Conservation (phyloP, 257 asterid genomes). For the Lycium barbarum region DNA sequence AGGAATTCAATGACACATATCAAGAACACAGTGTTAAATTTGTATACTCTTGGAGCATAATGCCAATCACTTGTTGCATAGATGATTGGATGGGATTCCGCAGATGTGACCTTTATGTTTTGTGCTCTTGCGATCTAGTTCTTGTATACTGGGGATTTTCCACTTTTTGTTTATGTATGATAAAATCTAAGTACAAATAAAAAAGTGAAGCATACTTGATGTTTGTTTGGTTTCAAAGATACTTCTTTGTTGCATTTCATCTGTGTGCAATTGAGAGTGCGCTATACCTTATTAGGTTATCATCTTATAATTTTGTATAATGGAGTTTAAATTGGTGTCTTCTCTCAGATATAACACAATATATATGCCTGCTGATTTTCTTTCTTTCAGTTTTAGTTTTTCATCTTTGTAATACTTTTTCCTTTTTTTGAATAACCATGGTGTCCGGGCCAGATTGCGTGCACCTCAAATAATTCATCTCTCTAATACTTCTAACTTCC, state of each 20-base stretch:
- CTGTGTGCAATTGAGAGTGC: constrained; percentile 3
- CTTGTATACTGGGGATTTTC: not conserved
- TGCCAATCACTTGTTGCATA: not conserved
- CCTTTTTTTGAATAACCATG: not conserved
- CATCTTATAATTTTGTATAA: constrained; percentile 14
- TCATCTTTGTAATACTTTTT: not conserved
- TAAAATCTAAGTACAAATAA: not conserved
- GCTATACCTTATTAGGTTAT: not conserved
- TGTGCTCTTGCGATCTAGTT: not conserved
- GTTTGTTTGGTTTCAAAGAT: not conserved
- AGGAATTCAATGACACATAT: not conserved
- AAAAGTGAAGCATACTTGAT: not conserved
- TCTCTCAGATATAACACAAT: not conserved
- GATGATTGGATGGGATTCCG: not conserved
- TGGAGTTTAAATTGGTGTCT: not conserved
- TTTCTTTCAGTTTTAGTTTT: not conserved
- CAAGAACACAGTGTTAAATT: not conserved
- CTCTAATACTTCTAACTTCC: constrained; percentile 10
- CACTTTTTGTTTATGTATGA: not conserved
- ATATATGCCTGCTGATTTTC: constrained; percentile 12
- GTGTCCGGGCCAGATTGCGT: not conserved
- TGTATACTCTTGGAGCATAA: constrained; percentile 11
- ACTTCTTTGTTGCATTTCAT: not conserved
- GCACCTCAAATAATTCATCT: not conserved
- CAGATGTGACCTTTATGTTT: not conserved